Evolutionary conservation across 495 filamentous ascomycete species (phyloP).

Genomic region (Penicillium angulare): DNA sequence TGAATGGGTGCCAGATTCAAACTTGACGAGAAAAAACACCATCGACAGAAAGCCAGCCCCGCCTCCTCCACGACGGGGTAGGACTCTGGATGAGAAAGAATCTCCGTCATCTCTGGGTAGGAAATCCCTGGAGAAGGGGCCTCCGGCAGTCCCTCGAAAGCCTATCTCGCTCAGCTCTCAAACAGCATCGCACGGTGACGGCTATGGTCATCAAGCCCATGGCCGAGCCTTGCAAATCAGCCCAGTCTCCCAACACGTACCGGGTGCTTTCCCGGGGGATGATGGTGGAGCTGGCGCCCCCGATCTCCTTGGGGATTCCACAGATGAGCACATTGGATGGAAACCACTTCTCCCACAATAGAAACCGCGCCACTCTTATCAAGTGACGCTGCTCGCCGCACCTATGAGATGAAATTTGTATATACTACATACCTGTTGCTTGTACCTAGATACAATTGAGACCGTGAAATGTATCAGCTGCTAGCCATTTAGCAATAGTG

Average conservation of each 20-base stretch:
- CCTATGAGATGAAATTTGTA: too few relatives aligned
- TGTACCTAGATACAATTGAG: too few relatives aligned
- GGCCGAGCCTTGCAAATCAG: neutral
- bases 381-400: too few relatives aligned
- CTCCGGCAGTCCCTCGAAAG: slow-evolving; percentile 36
- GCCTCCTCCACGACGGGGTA: slow-evolving; percentile 11
- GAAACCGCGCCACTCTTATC: too few relatives aligned
- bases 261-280: neutral
- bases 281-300: neutral
- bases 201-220: neutral
- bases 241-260: neutral
- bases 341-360: slow-evolving; percentile 32
- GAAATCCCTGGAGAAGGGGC: slow-evolving; percentile 4
- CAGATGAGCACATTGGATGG: slow-evolving; percentile 29
- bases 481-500: too few relatives aligned
- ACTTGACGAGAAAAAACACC: neutral
- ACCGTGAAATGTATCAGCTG: too few relatives aligned
- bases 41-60: slow-evolving; percentile 9
- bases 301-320: slow-evolving; percentile 28
- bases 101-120: neutral
- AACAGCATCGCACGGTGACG: neutral
- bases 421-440: too few relatives aligned
- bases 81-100: neutral
- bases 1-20: slow-evolving; percentile 63
- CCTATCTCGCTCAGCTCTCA: slow-evolving; percentile 30